Percentiles rank a stretch among this genome's conserved stretches.
phyloP scores from a whole-genome alignment of 108 stramenopile species.

The Nitzschia palea region DNA sequence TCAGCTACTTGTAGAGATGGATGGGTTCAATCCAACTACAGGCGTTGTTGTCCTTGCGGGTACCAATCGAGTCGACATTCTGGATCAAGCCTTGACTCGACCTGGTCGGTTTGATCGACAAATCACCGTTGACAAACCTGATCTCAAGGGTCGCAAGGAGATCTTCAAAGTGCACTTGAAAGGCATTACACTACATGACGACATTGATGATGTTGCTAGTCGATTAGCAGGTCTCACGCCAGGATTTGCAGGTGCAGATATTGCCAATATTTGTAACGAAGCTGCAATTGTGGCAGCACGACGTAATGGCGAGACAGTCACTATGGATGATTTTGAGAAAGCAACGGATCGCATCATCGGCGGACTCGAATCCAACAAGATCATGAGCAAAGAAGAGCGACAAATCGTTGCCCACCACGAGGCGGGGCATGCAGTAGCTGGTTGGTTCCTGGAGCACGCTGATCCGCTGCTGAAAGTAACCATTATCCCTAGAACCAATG shows the following conservation, averaged over 20 bases:
- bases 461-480: slow-evolving; percentile 91
- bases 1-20: slow-evolving; percentile 93
- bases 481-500: slow-evolving; percentile 87
- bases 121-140: slow-evolving; percentile 86
- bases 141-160: slow-evolving; percentile 76
- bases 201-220: slow-evolving; percentile 55
- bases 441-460: slow-evolving; percentile 75
- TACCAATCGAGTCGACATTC: slow-evolving; percentile 90
- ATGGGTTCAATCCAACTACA: slow-evolving; percentile 82
- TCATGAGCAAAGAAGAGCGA: slow-evolving; percentile 59
- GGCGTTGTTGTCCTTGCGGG: slow-evolving; percentile 91
- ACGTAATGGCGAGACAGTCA: slow-evolving; percentile 56
- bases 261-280: slow-evolving; percentile 90
- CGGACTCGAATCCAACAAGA: slow-evolving; percentile 82
- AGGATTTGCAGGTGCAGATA: slow-evolving; percentile 90
- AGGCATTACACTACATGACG: slow-evolving; percentile 76
- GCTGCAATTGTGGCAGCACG: slow-evolving; percentile 89
- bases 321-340: slow-evolving; percentile 82
- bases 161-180: slow-evolving; percentile 84
- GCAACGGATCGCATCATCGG: slow-evolving; percentile 94
- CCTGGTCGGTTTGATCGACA: slow-evolving; percentile 95
- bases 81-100: slow-evolving; percentile 88
- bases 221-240: slow-evolving; percentile 81
- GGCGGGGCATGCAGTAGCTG: slow-evolving; percentile 86
- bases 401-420: slow-evolving; percentile 90